Evolutionary conservation across 306 rosid species (phyloP), one percentile per base, ranked within the genome.

Genomic region (Acmispon strigosus): DNA sequence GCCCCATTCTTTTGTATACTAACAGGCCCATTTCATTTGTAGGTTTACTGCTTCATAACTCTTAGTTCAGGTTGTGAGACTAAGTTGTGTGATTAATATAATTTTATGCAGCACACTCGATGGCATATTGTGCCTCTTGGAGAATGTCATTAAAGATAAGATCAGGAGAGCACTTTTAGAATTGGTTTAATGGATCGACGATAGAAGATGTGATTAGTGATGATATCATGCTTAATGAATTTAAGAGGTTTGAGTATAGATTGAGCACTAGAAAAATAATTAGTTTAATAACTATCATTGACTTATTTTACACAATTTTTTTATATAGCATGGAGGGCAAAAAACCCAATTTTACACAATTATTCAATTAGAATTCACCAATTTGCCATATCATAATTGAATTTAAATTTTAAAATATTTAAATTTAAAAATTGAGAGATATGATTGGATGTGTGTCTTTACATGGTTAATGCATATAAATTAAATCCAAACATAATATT

Each of bases 1-100:
- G 63, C 15, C 70, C 61, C 66, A 60, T 83, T 79, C 79, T 62
- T 76, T 68, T 83, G 76, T 83, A 83, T 67, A 76, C 82, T 74
- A 72, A 20, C 59, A 6, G 34, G 29, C 70, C 43, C 32, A 47
- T 54, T 58, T 66, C 69, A 48, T 59, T 59, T 43, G 10, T 39
- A 39, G 43, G 9, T 69, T 74, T 22, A 49, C 8, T 57, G 27
- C 73, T 22, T 52, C 62, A 56, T 62, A 47, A 54, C 63, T 39
- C 70, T 8, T 51, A 71, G 70, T 60, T 65, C n/a, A 27, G 66
- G 37, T 11, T 61, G 20, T 39, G 56, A 37, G 10, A 34, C 54
- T 18, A 48, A 19, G 48, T 66, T 62, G 39, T 39, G 70, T 81
- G 45, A 54, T 78, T 62, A 51, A 34, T 52, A 29, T 43, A 18